phyloP scores from a whole-genome alignment of 805 yeast genomes.

The Phaffomyces antillensis region DNA sequence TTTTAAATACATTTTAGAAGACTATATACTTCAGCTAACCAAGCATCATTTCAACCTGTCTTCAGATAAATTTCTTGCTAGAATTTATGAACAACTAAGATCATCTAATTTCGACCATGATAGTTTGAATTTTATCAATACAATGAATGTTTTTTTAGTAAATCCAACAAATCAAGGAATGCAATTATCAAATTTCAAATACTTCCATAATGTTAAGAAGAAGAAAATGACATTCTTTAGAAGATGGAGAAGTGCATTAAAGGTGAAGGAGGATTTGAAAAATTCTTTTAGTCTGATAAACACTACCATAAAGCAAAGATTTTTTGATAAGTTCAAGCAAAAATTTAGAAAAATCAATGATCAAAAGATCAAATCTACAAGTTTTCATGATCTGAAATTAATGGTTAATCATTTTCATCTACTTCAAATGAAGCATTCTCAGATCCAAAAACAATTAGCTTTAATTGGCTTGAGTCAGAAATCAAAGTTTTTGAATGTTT shows the following conservation, averaged over 20 bases:
- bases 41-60: constrained; percentile 14
- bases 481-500: constrained; percentile 11
- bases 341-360: not conserved
- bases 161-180: constrained; percentile 20
- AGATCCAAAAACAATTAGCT: no score
- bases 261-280: no score
- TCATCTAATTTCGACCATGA: not conserved
- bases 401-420: no score
- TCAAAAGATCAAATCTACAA: not conserved
- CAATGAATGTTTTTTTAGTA: constrained; percentile 16
- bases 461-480: constrained; percentile 3
- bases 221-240: constrained; percentile 4
- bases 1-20: constrained; percentile 14
- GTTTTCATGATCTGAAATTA: not conserved
- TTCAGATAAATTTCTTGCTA: constrained; percentile 17
- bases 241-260: constrained; percentile 11
- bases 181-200: constrained; percentile 16
- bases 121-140: constrained; percentile 7
- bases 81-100: constrained; percentile 17
- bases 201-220: constrained; percentile 10
- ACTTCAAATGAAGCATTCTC: no score
- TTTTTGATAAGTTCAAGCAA: no score
- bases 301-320: no score
- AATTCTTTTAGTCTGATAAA: no score
- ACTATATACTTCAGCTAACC: constrained; percentile 11